Percentiles rank a stretch among this genome's conserved stretches.
phyloP scores from a whole-genome alignment of 2,329 filamentous ascomycete genomes.

The Aspergillus felis region DNA sequence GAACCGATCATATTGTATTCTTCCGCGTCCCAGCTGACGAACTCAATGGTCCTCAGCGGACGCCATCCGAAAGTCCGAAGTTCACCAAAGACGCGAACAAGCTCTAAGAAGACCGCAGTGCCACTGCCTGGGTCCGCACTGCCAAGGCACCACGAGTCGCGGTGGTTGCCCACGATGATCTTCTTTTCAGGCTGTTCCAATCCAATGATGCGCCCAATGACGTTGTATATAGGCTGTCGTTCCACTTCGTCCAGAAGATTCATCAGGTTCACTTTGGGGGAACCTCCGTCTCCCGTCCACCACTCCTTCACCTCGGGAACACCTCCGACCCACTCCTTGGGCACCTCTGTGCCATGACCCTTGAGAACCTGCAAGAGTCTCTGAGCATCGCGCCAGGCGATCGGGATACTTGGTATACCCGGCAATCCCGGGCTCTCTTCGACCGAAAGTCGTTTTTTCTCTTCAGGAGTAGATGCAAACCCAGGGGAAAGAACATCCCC shows the following conservation, averaged over 20 bases:
- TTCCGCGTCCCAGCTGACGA: constrained; percentile 92
- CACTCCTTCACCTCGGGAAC: constrained; percentile 72
- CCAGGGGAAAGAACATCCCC: constrained; percentile 93
- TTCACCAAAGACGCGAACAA: constrained; percentile 79
- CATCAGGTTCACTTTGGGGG: constrained; percentile 73
- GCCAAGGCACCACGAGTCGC: constrained; percentile 88
- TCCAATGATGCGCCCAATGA: constrained; percentile 80
- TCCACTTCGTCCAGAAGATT: constrained; percentile 84
- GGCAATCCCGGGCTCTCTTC: constrained; percentile 69
- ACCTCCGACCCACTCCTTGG: constrained; percentile 69
- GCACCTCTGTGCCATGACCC: constrained; percentile 67
- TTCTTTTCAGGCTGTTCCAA: constrained; percentile 78
- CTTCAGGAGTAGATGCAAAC: constrained; percentile 55
- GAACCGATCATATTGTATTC: constrained; percentile 93
- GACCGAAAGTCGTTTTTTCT: constrained; percentile 60
- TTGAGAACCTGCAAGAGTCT: constrained; percentile 70
- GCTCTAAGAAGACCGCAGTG: constrained; percentile 85
- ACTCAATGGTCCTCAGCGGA: constrained; percentile 89
- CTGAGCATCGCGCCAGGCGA: constrained; percentile 87
- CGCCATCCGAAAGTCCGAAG: constrained; percentile 76
- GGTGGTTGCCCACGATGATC: constrained; percentile 87
- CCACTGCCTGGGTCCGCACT: constrained; percentile 82
- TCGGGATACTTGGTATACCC: constrained; percentile 82
- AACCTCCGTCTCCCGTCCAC: constrained; percentile 75
- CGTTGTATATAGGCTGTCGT: constrained; percentile 85